Evolutionary conservation across 345 rosid genomes (phyloP), one percentile per base, ranked within the genome.

Genomic region (Microcos paniculata): DNA sequence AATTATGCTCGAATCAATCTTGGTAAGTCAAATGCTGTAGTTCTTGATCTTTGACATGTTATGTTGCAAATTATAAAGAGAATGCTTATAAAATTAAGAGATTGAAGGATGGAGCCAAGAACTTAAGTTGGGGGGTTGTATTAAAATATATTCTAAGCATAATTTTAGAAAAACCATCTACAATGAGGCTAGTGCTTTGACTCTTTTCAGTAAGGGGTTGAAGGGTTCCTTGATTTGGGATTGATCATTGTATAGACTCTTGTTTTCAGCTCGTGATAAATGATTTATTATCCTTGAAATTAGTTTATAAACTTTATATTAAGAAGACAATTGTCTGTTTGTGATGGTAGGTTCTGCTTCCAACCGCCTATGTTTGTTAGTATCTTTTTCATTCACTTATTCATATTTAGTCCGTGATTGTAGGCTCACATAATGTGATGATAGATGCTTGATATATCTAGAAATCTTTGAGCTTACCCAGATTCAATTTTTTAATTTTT

Each of bases 1-100:
- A 89, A 85, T 79, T 93, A 93, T 87, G 99, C 99, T 74, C 97
- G 99, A 26, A 76, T 90, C 72, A 91, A 87, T 84, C 85, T 96
- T 62, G 90, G 98, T 95, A 85, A 89, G 90, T 80, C 38, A 70
- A 56, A 61, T 78, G 63, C 48, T 73, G 55, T 57, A 33, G 67
- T 21, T 55, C 16, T 51, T 21, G 14, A 33, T 61, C 40, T 66
- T n/a, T 65, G 55, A 30, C 67, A 71, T 43, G 33, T 71, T 74
- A 46, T 67, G 16, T 35, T 71, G 6, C 21, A 38, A 18, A 52
- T 28, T 46, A 42, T 42, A 48, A 43, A 19, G 18, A 31, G 38
- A 69, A 57, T 28, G 24, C 57, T 48, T 68, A 28, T 26, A 15
- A 6, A 19, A 35, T 16, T 5, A 28, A 9, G 42, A 48, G 14